Evolutionary conservation across 257 asterid genomes (phyloP), one percentile per base, ranked within the genome.

Genomic region (Thymus mandschuricus): DNA sequence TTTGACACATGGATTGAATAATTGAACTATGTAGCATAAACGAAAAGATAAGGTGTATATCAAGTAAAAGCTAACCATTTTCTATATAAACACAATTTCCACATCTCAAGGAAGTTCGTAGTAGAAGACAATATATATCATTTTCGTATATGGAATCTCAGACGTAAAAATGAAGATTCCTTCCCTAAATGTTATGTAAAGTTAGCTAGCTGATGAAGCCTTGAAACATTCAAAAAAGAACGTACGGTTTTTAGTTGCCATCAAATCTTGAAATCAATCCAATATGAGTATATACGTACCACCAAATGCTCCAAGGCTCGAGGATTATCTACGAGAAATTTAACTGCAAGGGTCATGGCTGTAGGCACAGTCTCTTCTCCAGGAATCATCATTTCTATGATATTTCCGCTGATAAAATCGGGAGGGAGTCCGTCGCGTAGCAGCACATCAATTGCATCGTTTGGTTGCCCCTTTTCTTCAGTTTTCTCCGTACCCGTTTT

Each of bases 281-380:
- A 8, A 51, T 56, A 1, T 1, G 40, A 41, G 11, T 35, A 35
- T 38, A 41, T 43, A 74, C 94, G 40, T 87, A 95, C 99, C 95
- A 79, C 77, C 70, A 95, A 68, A 15, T 72, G 88, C 1, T 82
- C 85, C 54, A 92, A 68, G 6, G 88, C 91, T 8, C 71, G 66
- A 11, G 99, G 97, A 49, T 62, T 85, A 80, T 95, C 97, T 13
- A 81, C 64, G 5, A 95, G 84, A 58, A 81, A 95, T 74, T 95
- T 95, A 66, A 95, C 88, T 3, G 96, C 97, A 9, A 95, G 74
- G 6, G 99, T 92, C 82, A 89, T 86, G 43, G 96, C 83, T 2
- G 90, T 92, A 0, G 99, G 99, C 55, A 95, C 88, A 0, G 96
- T 88, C 86, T 92, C 98, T 69, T 89, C 97, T 1, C 99, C 98